phyloP scores from a whole-genome alignment of 805 yeast species.

The Yamadazyma olivae region DNA sequence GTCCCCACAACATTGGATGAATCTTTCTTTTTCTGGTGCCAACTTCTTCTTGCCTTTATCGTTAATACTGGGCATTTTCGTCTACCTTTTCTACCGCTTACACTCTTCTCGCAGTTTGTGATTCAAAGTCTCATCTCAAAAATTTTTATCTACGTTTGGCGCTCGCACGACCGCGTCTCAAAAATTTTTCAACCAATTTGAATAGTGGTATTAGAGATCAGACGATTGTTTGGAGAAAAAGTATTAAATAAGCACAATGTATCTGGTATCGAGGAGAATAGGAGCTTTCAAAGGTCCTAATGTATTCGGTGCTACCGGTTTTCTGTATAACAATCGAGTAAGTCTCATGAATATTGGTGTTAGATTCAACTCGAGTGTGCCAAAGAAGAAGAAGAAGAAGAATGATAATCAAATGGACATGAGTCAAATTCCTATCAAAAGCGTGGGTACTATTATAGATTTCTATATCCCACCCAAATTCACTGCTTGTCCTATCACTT shows the following conservation, averaged over 20 bases:
- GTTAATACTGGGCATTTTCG: constrained; percentile 29
- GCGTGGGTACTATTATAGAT: constrained; percentile 40
- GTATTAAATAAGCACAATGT: no score
- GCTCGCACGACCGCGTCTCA: neutral
- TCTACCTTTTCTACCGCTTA: no score
- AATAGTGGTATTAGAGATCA: no score
- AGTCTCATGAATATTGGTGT: neutral
- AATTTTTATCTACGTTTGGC: neutral
- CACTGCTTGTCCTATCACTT: constrained; percentile 21
- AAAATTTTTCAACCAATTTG: neutral
- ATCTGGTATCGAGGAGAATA: no score
- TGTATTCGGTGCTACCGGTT: no score
- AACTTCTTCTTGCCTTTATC: constrained; percentile 48
- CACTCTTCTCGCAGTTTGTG: no score
- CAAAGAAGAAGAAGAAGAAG: constrained; percentile 13
- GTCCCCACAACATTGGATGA: constrained; percentile 89
- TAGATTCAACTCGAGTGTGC: neutral
- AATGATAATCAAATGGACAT: constrained; percentile 22
- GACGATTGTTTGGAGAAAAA: no score
- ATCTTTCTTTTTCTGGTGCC: constrained; percentile 91
- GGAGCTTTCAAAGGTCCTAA: no score
- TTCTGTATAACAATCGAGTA: no score
- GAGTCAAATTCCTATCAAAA: constrained; percentile 35
- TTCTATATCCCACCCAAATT: constrained; percentile 41
- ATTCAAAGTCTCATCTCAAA: neutral